phyloP scores from a whole-genome alignment of 345 rosid genomes.

The Excoecaria agallocha region DNA sequence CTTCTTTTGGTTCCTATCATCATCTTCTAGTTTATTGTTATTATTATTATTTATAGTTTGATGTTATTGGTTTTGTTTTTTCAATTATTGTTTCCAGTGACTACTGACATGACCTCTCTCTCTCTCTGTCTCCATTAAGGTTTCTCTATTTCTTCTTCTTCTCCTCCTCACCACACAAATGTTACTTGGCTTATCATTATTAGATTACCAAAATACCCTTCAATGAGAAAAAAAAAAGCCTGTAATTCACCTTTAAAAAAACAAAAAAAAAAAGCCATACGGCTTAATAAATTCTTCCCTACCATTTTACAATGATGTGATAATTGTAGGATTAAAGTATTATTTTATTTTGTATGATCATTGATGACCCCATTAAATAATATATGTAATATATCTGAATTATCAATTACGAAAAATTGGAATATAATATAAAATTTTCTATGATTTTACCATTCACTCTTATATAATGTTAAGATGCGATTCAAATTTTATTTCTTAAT shows the following conservation, averaged over 20 bases:
- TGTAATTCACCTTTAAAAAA: too few species aligned
- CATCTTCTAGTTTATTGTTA: neutral
- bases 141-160: constrained; percentile 25
- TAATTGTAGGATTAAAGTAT: too few species aligned
- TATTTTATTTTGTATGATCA: too few species aligned
- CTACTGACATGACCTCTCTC: constrained; percentile 14
- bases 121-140: constrained; percentile 39
- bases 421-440: too few species aligned
- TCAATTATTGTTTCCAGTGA: constrained; percentile 10
- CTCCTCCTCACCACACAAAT: constrained; percentile 25
- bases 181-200: constrained; percentile 22
- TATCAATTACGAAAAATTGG: too few species aligned
- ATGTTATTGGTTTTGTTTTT: neutral
- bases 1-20: neutral
- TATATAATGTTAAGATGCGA: too few species aligned
- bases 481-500: too few species aligned
- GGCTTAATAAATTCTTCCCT: neutral
- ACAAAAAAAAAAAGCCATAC: neutral
- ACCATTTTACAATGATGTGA: too few species aligned
- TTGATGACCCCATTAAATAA: too few species aligned
- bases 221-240: neutral
- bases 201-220: constrained; percentile 8
- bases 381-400: too few species aligned
- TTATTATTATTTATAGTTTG: neutral
- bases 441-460: too few species aligned